Evolutionary conservation across 1,139 yeast genomes (phyloP), one percentile per base, ranked within the genome.

Genomic region (Geotrichum candidum): DNA sequence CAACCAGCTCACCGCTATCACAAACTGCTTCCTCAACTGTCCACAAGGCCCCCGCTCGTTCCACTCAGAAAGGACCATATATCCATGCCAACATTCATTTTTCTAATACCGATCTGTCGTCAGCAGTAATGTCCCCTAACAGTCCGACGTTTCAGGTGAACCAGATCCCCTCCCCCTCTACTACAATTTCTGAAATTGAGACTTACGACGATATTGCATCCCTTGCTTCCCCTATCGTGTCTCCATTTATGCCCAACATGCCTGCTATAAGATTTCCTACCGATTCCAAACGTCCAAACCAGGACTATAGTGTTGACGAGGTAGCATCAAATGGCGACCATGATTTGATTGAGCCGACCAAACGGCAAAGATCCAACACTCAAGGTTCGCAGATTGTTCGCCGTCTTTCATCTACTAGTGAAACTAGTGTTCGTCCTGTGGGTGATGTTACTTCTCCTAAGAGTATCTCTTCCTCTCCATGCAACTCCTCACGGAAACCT

Each of bases 201-300:
- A 46, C 53, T 22, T 45, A 33, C 18, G 64, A 59, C 27, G 62
- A 59, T 25, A 53, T 51, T 13, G 41, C 61, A n/a, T 46, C 51
- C 1, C 51, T 63, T 10, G 57, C 59, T 41, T 63, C 65, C 5
- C 65, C 65, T n/a, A 57, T 51, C 3, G 61, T 60, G 6, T 63
- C 65, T 5, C 65, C 65, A 5, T 63, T 53, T 45, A 25, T 58
- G 53, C 22, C 62, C 2, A 56, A 56, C 45, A 56, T 50, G 57
- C 62, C 62, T n/a, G 57, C 61, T 9, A 54, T 58, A 13, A 51
- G 60, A 22, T 60, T 60, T 22, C 59, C 65, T 2, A 45, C 61
- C 7, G 64, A 62, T 2, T 48, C 51, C 11, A 62, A 62, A 53
- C 55, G 63, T 18, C 57, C 63, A 15, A 61, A 45, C 27, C 29